These are phyloP conservation scores for Amanita muscaria DNA, from an alignment of 768 basidiomycete species.

Conservation along the genomic window DNA sequence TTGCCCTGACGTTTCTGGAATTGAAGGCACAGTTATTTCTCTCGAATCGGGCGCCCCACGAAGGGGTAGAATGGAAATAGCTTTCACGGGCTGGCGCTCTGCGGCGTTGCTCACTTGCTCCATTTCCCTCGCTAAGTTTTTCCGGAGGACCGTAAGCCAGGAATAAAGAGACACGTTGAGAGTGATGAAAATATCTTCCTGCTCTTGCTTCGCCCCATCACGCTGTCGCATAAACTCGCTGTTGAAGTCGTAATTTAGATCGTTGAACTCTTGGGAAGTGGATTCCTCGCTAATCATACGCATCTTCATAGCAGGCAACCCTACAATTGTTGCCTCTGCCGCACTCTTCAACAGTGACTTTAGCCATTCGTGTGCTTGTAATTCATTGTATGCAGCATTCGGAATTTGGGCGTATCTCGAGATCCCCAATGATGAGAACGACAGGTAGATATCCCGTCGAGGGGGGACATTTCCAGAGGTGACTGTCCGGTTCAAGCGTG, in stretches of 20 bases:
- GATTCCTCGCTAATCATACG: slow-evolving; percentile 68
- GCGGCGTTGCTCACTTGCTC: slow-evolving; percentile 57
- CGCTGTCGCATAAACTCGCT: slow-evolving; percentile 57
- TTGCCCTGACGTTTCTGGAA: background rate
- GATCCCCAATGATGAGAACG: slow-evolving; percentile 69
- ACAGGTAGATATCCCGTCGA: slow-evolving; percentile 57
- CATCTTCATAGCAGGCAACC: slow-evolving; percentile 76
- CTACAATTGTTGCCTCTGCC: slow-evolving; percentile 66
- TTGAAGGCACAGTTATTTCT: slow-evolving; percentile 31
- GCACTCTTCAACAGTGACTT: slow-evolving; percentile 49
- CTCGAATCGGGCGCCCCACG: slow-evolving; percentile 16
- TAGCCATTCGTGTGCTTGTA: slow-evolving; percentile 52
- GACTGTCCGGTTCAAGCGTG: slow-evolving; percentile 58
- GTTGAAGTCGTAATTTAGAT: slow-evolving; percentile 61
- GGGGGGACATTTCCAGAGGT: slow-evolving; percentile 39
- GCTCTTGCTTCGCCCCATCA: slow-evolving; percentile 37
- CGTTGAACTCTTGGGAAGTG: slow-evolving; percentile 25
- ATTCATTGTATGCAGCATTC: slow-evolving; percentile 28
- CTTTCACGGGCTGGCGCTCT: slow-evolving; percentile 37
- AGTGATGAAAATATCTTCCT: slow-evolving; percentile 78
- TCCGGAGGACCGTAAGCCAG: slow-evolving; percentile 72
- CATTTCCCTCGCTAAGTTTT: slow-evolving; percentile 69
- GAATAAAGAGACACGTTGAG: slow-evolving; percentile 76
- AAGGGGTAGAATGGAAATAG: no score
- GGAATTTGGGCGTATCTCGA: slow-evolving; percentile 62